These are phyloP conservation scores for Aspergillus candidus DNA, from an alignment of 2,329 filamentous ascomycete species.

Conservation along the genomic window DNA sequence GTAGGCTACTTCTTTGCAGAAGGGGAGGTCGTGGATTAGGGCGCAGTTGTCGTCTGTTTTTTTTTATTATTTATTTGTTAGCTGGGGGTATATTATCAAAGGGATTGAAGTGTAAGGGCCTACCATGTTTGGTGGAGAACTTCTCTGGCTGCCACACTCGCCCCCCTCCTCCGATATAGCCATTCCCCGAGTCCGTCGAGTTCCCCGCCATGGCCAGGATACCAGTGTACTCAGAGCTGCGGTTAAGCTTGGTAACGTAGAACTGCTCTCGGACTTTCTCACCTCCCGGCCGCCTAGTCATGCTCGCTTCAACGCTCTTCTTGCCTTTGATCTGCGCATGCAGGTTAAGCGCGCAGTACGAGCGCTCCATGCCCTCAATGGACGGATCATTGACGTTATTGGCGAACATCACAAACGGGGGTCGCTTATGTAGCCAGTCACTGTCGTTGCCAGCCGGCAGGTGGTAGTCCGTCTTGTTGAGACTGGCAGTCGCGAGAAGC, in stretches of 20 bases:
- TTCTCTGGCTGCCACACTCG: constrained; percentile 63
- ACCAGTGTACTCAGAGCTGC: constrained; percentile 64
- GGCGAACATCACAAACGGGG: constrained; percentile 73
- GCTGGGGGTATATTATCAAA: background rate
- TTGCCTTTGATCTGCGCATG: constrained; percentile 61
- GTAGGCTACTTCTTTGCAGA: constrained; percentile 85
- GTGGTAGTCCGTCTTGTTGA: constrained; percentile 46
- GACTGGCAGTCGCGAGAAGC: constrained; percentile 68
- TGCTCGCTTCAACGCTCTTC: constrained; percentile 53
- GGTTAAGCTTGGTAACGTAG: constrained; percentile 68
- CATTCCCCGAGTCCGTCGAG: constrained; percentile 49
- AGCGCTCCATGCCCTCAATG: constrained; percentile 66
- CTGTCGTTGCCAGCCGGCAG: constrained; percentile 41
- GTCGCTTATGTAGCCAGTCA: constrained; percentile 53
- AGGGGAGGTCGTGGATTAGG: constrained; percentile 77
- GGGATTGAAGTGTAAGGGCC: constrained; percentile 26
- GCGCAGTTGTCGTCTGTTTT: constrained; percentile 70
- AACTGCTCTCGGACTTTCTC: constrained; percentile 80
- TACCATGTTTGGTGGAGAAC: constrained; percentile 76
- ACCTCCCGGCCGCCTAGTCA: constrained; percentile 63
- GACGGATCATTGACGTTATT: constrained; percentile 53
- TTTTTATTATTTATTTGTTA: no score
- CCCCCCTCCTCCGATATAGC: constrained; percentile 64
- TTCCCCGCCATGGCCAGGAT: constrained; percentile 62
- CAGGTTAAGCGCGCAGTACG: constrained; percentile 71